Evolutionary conservation across 2,329 filamentous ascomycete species (phyloP).

Genomic region (Aspergillus versicolor): DNA sequence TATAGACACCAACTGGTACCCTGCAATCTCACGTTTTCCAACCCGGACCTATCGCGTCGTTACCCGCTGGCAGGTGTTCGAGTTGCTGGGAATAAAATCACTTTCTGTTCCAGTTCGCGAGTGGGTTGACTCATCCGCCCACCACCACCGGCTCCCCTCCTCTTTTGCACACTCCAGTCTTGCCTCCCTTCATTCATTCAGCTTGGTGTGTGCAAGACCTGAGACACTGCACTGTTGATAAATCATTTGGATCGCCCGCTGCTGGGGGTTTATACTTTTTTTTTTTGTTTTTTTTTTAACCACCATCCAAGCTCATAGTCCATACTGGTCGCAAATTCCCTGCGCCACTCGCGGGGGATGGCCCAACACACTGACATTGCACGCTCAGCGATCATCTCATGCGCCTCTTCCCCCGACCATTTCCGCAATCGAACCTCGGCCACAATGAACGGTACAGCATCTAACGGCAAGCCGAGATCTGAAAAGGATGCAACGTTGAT

Average conservation of each 20-base stretch:
- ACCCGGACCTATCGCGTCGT: constrained; percentile 4
- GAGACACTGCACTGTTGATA: not conserved
- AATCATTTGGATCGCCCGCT: not conserved
- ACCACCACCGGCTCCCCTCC: constrained; percentile 13
- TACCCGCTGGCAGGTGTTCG: constrained; percentile 3
- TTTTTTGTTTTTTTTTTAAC: too few relatives aligned
- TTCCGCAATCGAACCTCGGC: constrained; percentile 21
- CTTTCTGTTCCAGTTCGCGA: constrained; percentile 7
- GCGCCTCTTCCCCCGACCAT: constrained; percentile 24
- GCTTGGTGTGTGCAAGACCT: constrained; percentile 4
- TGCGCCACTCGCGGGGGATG: constrained; percentile 29
- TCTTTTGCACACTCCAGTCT: constrained; percentile 13
- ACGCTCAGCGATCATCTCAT: constrained; percentile 52
- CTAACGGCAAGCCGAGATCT: constrained; percentile 23
- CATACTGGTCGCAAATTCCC: constrained; percentile 18
- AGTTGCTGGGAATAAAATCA: constrained; percentile 1
- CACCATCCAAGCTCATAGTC: not conserved
- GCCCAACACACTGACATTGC: constrained; percentile 52
- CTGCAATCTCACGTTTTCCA: not conserved
- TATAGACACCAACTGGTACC: not conserved
- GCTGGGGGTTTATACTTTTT: constrained; percentile 13
- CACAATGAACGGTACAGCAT: constrained; percentile 22
- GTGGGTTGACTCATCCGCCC: constrained; percentile 21
- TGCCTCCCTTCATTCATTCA: constrained; percentile 1
- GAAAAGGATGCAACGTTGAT: constrained; percentile 35